A percentile compares a stretch with the other conserved stretches of the same genome.
These are phyloP conservation scores for Cichorium intybus DNA, from an alignment of 140 eudicot species.

Conservation along the genomic window DNA sequence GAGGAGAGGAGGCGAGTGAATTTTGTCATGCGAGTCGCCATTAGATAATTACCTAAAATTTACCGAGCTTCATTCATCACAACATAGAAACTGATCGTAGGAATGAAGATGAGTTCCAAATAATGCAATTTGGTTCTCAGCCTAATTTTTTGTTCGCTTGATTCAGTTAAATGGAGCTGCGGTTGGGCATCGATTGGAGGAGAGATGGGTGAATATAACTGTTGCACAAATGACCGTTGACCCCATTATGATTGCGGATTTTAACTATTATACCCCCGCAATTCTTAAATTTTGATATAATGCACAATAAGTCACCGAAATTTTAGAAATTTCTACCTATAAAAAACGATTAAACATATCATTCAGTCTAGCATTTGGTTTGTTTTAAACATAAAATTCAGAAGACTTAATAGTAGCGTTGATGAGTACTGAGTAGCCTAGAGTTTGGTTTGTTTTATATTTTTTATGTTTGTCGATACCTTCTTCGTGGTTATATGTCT, in stretches of 20 bases:
- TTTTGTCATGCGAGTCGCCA: constrained; percentile 35
- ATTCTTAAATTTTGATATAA: no score
- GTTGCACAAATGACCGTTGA: background rate
- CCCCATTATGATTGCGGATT: background rate
- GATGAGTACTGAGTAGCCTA: no score
- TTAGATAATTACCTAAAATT: constrained; percentile 15
- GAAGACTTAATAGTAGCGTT: no score
- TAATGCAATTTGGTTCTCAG: constrained; percentile 6
- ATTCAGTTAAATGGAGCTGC: constrained; percentile 8
- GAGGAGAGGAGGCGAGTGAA: constrained; percentile 25
- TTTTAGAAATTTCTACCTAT: no score
- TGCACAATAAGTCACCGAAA: background rate
- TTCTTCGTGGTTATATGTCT: no score
- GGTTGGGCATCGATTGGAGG: background rate
- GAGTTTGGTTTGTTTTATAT: no score
- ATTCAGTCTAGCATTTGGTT: no score
- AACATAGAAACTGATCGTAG: background rate
- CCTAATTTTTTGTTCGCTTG: constrained; percentile 11
- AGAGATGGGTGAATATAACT: background rate
- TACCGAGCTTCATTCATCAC: constrained; percentile 19
- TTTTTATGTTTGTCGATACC: no score
- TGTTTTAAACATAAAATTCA: no score
- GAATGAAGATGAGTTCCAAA: constrained; percentile 7
- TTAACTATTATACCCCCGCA: background rate
- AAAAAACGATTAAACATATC: no score